These are phyloP conservation scores for Umbelopsis isabellina DNA, from an alignment of 192 early-diverging fungal genomes.

Conservation along the genomic window DNA sequence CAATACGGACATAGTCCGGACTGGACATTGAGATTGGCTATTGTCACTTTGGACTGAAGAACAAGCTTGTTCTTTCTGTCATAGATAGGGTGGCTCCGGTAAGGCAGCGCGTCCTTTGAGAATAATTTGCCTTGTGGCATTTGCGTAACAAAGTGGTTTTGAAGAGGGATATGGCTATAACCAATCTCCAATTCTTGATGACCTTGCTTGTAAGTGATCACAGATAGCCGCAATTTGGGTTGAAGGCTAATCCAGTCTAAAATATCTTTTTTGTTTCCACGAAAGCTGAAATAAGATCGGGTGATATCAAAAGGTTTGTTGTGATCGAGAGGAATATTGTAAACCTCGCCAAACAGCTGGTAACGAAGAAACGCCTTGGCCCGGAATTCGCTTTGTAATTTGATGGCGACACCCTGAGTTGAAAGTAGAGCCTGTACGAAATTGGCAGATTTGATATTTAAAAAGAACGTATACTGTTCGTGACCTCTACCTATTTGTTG, in stretches of 20 bases:
- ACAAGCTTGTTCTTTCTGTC: conserved; percentile 5
- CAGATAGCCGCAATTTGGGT: not conserved
- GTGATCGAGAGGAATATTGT: not conserved
- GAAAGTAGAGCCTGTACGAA: not conserved
- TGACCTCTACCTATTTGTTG: conserved; percentile 8
- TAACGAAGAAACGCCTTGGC: not conserved
- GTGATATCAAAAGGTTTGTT: not conserved
- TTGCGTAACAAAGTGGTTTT: not conserved
- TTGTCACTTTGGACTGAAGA: conserved; percentile 9
- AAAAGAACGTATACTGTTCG: not conserved
- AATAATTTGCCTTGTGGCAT: not conserved
- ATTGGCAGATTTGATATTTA: conserved; percentile 11
- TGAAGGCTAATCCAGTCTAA: not conserved
- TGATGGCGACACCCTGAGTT: not conserved
- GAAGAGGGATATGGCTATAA: not conserved
- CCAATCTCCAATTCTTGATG: not conserved
- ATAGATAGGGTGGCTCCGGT: not conserved
- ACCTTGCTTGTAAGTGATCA: not conserved
- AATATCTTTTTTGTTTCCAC: not conserved
- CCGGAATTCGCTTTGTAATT: not conserved
- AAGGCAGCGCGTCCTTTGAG: not conserved
- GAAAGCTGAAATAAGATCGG: not conserved
- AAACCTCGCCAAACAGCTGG: not conserved
- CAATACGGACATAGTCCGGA: conserved; percentile 9
- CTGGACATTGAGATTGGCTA: conserved; percentile 6